Conservation (phyloP, 768 basidiomycete species). For the Trichaptum fuscoviolaceum region DNA sequence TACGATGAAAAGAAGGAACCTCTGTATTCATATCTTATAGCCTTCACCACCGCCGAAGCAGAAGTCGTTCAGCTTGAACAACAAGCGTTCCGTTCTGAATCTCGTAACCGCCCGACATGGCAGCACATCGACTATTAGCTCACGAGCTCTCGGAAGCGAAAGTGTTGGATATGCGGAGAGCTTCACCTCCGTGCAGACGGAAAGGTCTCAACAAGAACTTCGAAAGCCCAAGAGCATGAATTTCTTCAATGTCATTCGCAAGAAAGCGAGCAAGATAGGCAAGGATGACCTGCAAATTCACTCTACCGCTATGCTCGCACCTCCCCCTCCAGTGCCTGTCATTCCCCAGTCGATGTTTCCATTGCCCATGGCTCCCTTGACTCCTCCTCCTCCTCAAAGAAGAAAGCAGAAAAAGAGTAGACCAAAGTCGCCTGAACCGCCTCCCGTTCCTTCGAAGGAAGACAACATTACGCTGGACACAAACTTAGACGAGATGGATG, state of each 20-base stretch:
- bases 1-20: neutral
- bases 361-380: slow-evolving; percentile 3
- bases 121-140: neutral
- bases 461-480: slow-evolving; percentile 52
- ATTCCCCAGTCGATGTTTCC: neutral
- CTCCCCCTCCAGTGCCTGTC: slow-evolving; percentile 2
- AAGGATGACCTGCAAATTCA: neutral
- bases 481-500: slow-evolving; percentile 74
- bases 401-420: neutral
- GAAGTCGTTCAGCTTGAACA: neutral
- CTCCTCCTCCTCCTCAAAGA: slow-evolving; percentile 9
- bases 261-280: slow-evolving; percentile 2
- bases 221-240: slow-evolving; percentile 3
- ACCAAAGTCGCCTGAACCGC: slow-evolving; percentile 9
- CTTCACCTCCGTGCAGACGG: neutral
- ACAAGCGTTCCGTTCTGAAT: neutral
- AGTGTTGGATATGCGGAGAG: neutral
- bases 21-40: neutral
- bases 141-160: slow-evolving; percentile 1
- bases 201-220: neutral
- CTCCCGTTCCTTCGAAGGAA: slow-evolving; percentile 28
- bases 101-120: slow-evolving; percentile 2
- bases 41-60: slow-evolving; percentile 3
- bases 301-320: slow-evolving; percentile 4
- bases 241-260: neutral